phyloP scores from a whole-genome alignment of 176 grass and related monocot genomes.

The Musa troglodytarum region DNA sequence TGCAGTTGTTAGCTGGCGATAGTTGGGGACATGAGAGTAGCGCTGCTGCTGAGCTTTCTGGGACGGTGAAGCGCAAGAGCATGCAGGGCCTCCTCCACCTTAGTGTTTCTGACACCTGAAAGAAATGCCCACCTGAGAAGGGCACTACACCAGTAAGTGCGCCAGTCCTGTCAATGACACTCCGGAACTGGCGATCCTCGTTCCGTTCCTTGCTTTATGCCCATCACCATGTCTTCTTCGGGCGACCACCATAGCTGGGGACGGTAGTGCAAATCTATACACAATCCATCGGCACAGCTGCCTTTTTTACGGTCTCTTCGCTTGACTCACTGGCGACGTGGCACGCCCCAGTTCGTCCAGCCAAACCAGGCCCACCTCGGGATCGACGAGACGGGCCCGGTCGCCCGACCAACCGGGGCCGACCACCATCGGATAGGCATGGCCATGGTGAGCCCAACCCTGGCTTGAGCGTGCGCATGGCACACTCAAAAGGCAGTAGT shows the following conservation, averaged over 20 bases:
- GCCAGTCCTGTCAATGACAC: not conserved
- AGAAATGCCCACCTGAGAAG: not conserved
- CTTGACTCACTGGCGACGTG: not conserved
- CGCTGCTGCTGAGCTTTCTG: too few species aligned
- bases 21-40: not conserved
- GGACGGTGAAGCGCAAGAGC: too few species aligned
- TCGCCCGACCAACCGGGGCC: not conserved
- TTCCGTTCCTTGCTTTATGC: not conserved
- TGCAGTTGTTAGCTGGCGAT: not conserved
- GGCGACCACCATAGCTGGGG: too few species aligned
- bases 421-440: not conserved
- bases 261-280: too few species aligned
- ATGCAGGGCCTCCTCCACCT: not conserved
- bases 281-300: too few species aligned
- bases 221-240: not conserved
- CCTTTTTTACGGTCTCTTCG: not conserved
- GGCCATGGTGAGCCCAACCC: not conserved
- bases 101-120: not conserved
- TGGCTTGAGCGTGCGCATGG: not conserved
- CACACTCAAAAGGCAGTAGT: conserved; percentile 1
- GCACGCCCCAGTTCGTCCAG: not conserved
- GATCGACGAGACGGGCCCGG: not conserved
- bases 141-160: not conserved
- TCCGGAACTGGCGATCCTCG: not conserved
- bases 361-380: not conserved